These are phyloP conservation scores for Clarireedia homoeocarpa DNA, from an alignment of 2,329 filamentous ascomycete species.

Conservation along the genomic window DNA sequence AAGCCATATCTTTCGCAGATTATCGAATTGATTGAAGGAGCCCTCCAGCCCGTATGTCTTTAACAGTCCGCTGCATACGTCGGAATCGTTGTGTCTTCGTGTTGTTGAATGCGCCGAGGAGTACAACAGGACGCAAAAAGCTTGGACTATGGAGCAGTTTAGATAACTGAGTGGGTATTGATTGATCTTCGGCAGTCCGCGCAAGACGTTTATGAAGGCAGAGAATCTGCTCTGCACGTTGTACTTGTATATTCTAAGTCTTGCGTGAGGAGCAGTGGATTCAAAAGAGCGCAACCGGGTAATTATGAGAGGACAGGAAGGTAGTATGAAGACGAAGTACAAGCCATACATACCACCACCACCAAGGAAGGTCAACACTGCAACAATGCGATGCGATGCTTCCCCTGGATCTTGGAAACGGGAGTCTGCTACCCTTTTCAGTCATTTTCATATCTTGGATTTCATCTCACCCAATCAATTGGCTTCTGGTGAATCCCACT, in stretches of 20 bases:
- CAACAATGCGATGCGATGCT: neutral
- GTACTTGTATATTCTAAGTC: no score
- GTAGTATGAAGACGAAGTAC: no score
- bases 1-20: slow-evolving; percentile 24
- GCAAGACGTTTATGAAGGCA: no score
- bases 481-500: neutral
- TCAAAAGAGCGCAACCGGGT: no score
- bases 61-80: neutral
- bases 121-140: neutral
- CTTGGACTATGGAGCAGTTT: neutral
- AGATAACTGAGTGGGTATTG: neutral
- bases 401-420: no score
- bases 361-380: no score
- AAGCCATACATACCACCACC: no score
- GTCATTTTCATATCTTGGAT: neutral
- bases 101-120: neutral
- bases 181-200: neutral
- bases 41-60: slow-evolving; percentile 14
- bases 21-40: slow-evolving; percentile 13
- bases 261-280: no score
- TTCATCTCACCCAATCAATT: neutral
- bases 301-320: neutral
- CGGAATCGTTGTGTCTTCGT: neutral
- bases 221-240: no score
- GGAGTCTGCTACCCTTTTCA: neutral